phyloP scores from a whole-genome alignment of 176 grass and related monocot species.

The Hyparrhenia diplandra region DNA sequence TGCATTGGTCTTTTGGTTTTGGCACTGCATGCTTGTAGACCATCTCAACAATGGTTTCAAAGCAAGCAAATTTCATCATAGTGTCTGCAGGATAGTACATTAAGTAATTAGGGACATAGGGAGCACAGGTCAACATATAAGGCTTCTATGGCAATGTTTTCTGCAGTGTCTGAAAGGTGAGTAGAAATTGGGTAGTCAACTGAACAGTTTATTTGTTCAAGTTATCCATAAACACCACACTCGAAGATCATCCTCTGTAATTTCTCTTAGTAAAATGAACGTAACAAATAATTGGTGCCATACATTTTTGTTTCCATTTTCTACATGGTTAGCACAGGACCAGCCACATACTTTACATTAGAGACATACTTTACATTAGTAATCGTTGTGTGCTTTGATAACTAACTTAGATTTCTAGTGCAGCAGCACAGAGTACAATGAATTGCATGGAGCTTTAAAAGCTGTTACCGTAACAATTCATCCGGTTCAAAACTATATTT shows the following conservation, averaged over 20 bases:
- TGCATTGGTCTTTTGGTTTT: constrained; percentile 87
- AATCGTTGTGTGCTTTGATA: background rate
- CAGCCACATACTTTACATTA: no score
- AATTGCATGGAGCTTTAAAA: background rate
- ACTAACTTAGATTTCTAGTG: background rate
- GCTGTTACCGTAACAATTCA: background rate
- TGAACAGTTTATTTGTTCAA: constrained; percentile 9
- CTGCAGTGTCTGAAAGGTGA: background rate
- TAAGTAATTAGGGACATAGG: background rate
- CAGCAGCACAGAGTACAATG: background rate
- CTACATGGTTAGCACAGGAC: no score
- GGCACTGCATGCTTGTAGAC: constrained; percentile 77
- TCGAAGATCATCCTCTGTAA: background rate
- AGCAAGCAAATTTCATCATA: constrained; percentile 96
- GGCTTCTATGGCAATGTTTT: no score
- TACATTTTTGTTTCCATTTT: background rate
- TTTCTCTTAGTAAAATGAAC: background rate
- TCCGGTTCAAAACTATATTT: background rate
- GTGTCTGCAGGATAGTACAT: constrained; percentile 48
- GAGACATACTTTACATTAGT: background rate
- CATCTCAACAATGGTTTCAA: constrained; percentile 78
- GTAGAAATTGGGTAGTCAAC: background rate
- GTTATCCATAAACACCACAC: background rate
- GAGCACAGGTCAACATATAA: background rate
- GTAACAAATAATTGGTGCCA: background rate